Evolutionary conservation across 108 stramenopile genomes (phyloP), one percentile per base, ranked within the genome.

Genomic region (Discostella pseudostelligera): DNA sequence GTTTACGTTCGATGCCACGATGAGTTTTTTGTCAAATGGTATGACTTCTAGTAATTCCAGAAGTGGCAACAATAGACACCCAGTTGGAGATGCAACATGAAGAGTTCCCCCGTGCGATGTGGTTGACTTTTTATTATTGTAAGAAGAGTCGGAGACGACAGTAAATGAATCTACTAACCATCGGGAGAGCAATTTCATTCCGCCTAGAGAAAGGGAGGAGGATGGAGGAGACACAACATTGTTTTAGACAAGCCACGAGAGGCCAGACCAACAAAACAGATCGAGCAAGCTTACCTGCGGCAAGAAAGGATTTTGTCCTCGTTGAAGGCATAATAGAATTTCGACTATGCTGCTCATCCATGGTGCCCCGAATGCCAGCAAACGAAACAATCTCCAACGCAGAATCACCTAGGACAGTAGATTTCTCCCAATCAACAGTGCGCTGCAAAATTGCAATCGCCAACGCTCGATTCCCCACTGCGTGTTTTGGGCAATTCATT

Each of bases 151-250:
- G 16, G 56, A 56, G 5, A 56, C 48, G 16, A 59, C 49, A 16
- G 64, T 65, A 29, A 53, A 73, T 22, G 72, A 64, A 59, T 73
- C 72, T 14, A 73, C 64, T 35, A 73, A 44, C 72, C 72, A 73
- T 43, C 72, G 72, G 22, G 72, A 63, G 29, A 73, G 40, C 19
- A 73, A 24, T 59, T 73, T 73, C 72, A 73, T 73, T 37, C 72
- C 72, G 3, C 63, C 63, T 25, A 50, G 20, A 39, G 62, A 45
- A 11, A 35, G 39, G 37, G 50, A 51, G 13, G n/a, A 12, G 32
- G 35, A 8, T 1, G 32, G 21, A 13, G 14, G 24, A 51, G 50
- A 22, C 9, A 25, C 50, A 20, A 51, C 53, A 26, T 11, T n/a
- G 29, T 35, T 2, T 9, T 29, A 16, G 14, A 36, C 6, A 11